These are phyloP conservation scores for Plasmodium blacklocki DNA, from an alignment of 169 alveolate genomes.

Conservation along the genomic window DNA sequence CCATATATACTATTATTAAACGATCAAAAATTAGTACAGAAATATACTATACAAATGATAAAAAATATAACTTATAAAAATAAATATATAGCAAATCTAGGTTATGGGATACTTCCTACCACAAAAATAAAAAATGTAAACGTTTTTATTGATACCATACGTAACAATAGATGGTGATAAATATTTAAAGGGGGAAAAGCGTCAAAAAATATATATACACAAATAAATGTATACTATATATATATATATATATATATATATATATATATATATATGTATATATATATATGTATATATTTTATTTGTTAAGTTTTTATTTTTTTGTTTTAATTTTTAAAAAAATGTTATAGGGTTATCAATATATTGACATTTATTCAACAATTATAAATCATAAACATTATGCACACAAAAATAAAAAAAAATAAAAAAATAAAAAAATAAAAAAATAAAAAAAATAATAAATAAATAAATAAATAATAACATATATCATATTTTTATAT, in stretches of 20 bases:
- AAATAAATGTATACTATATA: background rate
- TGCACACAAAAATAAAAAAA: too few relatives aligned
- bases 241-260: background rate
- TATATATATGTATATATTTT: background rate
- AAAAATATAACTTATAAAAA: conserved; percentile 11
- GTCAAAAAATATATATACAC: background rate
- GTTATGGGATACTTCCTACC: conserved; percentile 77
- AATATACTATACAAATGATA: conserved; percentile 17
- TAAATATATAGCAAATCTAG: conserved; percentile 64
- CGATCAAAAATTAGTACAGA: conserved; percentile 7
- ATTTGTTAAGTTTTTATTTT: background rate
- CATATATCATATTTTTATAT: too few relatives aligned
- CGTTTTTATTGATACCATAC: conserved; percentile 35
- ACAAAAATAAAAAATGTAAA: conserved; percentile 76
- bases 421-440: too few relatives aligned
- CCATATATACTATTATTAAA: conserved; percentile 50
- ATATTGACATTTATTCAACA: too few relatives aligned
- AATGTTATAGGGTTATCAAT: background rate
- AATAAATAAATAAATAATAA: too few relatives aligned
- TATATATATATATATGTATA: background rate
- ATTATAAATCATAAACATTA: too few relatives aligned
- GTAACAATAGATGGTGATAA: background rate
- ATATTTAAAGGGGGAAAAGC: background rate
- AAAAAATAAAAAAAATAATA: too few relatives aligned
- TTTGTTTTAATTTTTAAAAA: background rate